Evolutionary conservation across 1,284 basidiomycete genomes (phyloP), one percentile per base, ranked within the genome.

Genomic region (Papiliotrema laurentii): DNA sequence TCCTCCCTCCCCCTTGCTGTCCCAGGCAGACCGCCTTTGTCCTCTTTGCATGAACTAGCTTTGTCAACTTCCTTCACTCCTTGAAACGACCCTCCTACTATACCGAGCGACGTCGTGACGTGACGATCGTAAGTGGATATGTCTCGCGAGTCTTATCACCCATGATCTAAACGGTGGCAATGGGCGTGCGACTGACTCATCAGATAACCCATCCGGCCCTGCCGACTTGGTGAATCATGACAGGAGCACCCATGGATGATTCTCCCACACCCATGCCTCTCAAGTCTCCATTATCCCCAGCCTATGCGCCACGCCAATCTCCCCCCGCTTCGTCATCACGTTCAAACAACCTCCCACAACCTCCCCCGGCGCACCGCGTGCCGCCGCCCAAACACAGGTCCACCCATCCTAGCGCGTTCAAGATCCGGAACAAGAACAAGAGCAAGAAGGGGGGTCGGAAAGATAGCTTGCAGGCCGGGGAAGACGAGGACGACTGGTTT

Each of bases 401-500:
- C 4, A 46, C 51, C 16, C 44, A 47, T 25, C 43, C 55, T 0
- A 36, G 41, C 5, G 57, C 56, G 42, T 56, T 63, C 47, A 57
- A 55, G 40, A 31, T 60, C 11, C 44, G 57, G 14, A 60, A 53
- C 18, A 54, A 59, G 37, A 51, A 55, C 33, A 53, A 47, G 28
- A 49, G 49, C 18, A 51, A 31, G 45, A 39, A 19, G 26, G 37
- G 46, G 27, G 38, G 31, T 46, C 37, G 36, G 39, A 33, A 42
- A 35, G 35, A 26, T 22, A 34, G 39, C 47, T 25, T 33, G 16
- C 28, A 22, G 33, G 30, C 11, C 34, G 51, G 25, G 18, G 47
- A 44, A 11, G 51, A 44, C 3, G 64, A 60, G 13, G 69, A 69
- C 37, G 67, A 64, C n/a, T 69, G 67, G 67, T 59, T 59, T 18